Conservation (phyloP, 345 rosid genomes). For the Ailanthus altissimus region DNA sequence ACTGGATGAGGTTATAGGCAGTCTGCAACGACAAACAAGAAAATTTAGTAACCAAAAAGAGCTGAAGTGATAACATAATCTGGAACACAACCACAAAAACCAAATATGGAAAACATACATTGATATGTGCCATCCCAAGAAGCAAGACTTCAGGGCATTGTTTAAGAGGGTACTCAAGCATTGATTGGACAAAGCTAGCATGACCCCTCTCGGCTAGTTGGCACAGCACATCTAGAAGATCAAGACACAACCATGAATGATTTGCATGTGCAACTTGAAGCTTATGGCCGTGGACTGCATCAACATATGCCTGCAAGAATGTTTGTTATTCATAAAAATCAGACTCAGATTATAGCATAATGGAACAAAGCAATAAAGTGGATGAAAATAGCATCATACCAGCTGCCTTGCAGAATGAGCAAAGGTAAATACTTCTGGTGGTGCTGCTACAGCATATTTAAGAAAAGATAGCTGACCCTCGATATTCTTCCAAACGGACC, state of each 20-base stretch:
- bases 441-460: slow-evolving; percentile 73
- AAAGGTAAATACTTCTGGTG: slow-evolving; percentile 88
- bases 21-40: slow-evolving; percentile 55
- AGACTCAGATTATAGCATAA: slow-evolving; percentile 9
- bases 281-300: slow-evolving; percentile 64
- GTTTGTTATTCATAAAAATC: slow-evolving; percentile 18
- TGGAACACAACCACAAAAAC: neutral
- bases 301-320: slow-evolving; percentile 61
- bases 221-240: slow-evolving; percentile 81
- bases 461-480: slow-evolving; percentile 91
- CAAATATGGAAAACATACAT: slow-evolving; percentile 42
- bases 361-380: slow-evolving; percentile 16
- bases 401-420: slow-evolving; percentile 77
- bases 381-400: slow-evolving; percentile 51
- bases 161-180: slow-evolving; percentile 81
- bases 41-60: slow-evolving; percentile 13
- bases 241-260: slow-evolving; percentile 91
- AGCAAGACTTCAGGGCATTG: slow-evolving; percentile 89
- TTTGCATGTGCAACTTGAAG: slow-evolving; percentile 71
- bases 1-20: slow-evolving; percentile 75
- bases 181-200: slow-evolving; percentile 52
- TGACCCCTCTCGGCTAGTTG: slow-evolving; percentile 93
- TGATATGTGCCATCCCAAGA: slow-evolving; percentile 79
- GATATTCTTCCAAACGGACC: slow-evolving; percentile 78
- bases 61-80: neutral